A percentile compares a stretch with the other conserved stretches of the same genome.
Evolutionary conservation across 495 filamentous ascomycete genomes (phyloP).

Genomic region (Hypoxylon rickii): DNA sequence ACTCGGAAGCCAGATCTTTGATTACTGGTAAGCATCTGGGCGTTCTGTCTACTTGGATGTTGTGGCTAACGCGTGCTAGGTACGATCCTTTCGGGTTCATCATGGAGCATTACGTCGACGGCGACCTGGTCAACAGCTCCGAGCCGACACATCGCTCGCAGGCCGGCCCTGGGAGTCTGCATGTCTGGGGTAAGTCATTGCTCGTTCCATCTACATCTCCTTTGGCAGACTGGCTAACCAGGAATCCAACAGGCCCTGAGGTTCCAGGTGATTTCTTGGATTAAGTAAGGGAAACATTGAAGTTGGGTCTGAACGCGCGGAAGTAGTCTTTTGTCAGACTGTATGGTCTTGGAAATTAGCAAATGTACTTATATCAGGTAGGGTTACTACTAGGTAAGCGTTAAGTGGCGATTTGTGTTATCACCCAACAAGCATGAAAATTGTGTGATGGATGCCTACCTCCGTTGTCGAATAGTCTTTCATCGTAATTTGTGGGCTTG

Average conservation of each 20-base stretch:
- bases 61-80: constrained; percentile 32
- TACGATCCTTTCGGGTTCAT: constrained; percentile 66
- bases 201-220: background rate
- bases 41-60: background rate
- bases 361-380: constrained; percentile 19
- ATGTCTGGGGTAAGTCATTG: constrained; percentile 54
- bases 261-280: constrained; percentile 33
- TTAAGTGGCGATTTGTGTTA: constrained; percentile 2
- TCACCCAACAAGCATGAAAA: too few species aligned
- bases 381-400: background rate
- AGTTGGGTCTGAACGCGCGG: background rate
- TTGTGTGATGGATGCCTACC: too few species aligned
- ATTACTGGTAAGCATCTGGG: constrained; percentile 62
- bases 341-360: background rate
- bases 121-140: constrained; percentile 66
- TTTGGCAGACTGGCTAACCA: constrained; percentile 1
- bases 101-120: constrained; percentile 71
- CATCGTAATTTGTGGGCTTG: too few species aligned
- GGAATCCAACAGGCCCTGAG: constrained; percentile 25
- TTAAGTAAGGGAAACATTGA: background rate
- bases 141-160: constrained; percentile 56
- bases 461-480: too few species aligned
- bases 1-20: constrained; percentile 67
- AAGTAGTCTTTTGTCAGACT: background rate
- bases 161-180: constrained; percentile 48